Evolutionary conservation across 495 filamentous ascomycete genomes (phyloP).

Genomic region (Zalerion maritima): DNA sequence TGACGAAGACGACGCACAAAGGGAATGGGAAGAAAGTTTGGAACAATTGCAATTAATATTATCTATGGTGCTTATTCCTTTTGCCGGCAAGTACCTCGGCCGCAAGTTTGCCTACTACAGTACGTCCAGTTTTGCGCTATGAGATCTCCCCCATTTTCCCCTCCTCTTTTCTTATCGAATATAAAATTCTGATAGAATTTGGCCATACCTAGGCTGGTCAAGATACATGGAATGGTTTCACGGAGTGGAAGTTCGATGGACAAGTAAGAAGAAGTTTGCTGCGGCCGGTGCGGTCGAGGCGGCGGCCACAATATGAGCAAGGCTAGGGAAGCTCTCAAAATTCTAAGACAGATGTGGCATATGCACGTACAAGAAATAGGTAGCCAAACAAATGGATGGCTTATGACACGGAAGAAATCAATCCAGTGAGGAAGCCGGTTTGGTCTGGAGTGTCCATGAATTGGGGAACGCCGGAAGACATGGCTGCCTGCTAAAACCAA

Average conservation of each 20-base stretch:
- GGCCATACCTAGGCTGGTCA: conserved; percentile 31
- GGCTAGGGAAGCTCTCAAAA: too few relatives aligned
- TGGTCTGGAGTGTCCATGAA: too few relatives aligned
- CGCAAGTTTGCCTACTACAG: conserved; percentile 94
- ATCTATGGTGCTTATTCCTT: conserved; percentile 87
- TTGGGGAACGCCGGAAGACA: too few relatives aligned
- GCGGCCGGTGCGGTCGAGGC: conserved; percentile 54
- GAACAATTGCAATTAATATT: conserved; percentile 85
- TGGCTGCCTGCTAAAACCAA: too few relatives aligned
- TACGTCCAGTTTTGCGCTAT: conserved; percentile 27
- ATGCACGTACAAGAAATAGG: too few relatives aligned
- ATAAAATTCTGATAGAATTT: conserved; percentile 6
- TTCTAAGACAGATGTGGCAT: too few relatives aligned
- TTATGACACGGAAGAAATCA: too few relatives aligned
- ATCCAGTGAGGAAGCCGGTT: too few relatives aligned
- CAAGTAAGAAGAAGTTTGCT: conserved; percentile 42
- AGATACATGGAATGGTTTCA: conserved; percentile 45
- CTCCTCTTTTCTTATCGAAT: neutral
- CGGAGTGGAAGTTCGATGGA: conserved; percentile 35
- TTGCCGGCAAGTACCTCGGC: conserved; percentile 84
- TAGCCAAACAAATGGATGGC: too few relatives aligned
- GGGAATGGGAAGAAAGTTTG: conserved; percentile 83
- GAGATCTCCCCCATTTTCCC: neutral
- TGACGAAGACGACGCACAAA: conserved; percentile 62
- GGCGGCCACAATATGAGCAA: conserved; percentile 54